phyloP scores from a whole-genome alignment of 2,329 filamentous ascomycete species.

The Ophiostoma sp. region DNA sequence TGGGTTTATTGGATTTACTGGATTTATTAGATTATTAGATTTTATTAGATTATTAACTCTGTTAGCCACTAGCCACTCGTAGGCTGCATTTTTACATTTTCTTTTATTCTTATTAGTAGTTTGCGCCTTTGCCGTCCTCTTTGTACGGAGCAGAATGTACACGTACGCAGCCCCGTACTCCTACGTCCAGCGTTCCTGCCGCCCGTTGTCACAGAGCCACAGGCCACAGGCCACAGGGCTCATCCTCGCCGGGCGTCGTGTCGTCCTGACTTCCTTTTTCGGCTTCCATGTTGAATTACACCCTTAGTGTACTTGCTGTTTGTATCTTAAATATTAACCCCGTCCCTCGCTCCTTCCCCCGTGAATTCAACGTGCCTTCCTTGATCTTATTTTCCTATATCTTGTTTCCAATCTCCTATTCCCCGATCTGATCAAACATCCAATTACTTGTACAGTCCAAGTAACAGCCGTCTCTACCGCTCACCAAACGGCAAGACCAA shows the following conservation, averaged over 20 bases:
- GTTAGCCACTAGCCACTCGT: neutral
- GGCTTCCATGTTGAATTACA: neutral
- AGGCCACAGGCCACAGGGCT: neutral
- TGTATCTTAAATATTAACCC: neutral
- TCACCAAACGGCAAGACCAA: neutral
- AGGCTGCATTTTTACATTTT: neutral
- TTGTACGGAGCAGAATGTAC: neutral
- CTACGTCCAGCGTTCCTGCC: neutral
- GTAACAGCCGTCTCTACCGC: neutral
- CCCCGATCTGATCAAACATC: conserved; percentile 3
- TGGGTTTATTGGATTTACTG: too few species aligned
- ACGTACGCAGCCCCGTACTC: conserved; percentile 13
- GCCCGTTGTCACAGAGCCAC: neutral
- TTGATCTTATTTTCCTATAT: neutral
- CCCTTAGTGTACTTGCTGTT: too few species aligned
- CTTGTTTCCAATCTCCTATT: neutral
- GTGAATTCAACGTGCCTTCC: neutral
- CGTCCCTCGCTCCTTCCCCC: conserved; percentile 8
- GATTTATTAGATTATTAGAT: too few species aligned
- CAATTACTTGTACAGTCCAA: too few species aligned
- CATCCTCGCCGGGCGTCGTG: neutral
- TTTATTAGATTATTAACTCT: too few species aligned
- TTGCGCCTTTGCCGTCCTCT: neutral
- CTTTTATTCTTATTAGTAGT: neutral
- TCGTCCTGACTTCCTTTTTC: neutral